These are phyloP conservation scores for Arthrobotrys conoides DNA, from an alignment of 2,329 filamentous ascomycete genomes.

Conservation along the genomic window DNA sequence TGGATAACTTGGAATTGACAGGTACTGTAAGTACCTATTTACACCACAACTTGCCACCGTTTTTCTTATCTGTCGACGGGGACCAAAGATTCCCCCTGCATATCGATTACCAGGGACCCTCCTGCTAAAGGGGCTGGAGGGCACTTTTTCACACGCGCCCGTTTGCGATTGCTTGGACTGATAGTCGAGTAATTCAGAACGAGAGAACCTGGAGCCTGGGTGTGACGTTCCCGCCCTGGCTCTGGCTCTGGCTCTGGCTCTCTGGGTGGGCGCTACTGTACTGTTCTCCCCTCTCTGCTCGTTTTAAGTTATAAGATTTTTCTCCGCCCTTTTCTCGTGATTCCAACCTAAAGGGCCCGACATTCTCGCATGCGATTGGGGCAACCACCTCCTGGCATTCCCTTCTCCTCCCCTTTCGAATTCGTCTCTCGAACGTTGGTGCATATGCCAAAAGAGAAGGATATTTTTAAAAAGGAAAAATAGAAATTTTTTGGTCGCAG, in stretches of 20 bases:
- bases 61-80: slow-evolving; percentile 57
- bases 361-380: slow-evolving; percentile 49
- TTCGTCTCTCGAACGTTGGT: slow-evolving; percentile 10
- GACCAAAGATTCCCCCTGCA: slow-evolving; percentile 51
- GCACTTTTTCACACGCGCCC: slow-evolving; percentile 51
- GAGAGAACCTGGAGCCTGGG: slow-evolving; percentile 21
- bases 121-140: slow-evolving; percentile 52
- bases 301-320: slow-evolving; percentile 55
- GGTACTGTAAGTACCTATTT: no score
- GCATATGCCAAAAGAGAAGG: slow-evolving; percentile 25
- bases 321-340: slow-evolving; percentile 56
- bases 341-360: slow-evolving; percentile 50
- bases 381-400: slow-evolving; percentile 52
- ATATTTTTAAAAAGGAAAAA: slow-evolving; percentile 5
- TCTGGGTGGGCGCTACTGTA: slow-evolving; percentile 23
- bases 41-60: not conserved
- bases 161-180: slow-evolving; percentile 43
- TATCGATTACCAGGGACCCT: slow-evolving; percentile 57
- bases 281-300: slow-evolving; percentile 48
- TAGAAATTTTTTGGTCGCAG: not conserved
- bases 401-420: slow-evolving; percentile 42
- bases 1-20: not conserved
- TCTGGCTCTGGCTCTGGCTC: not conserved
- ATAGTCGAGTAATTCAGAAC: not conserved
- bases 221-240: slow-evolving; percentile 55